Evolutionary conservation across 371 early-diverging fungal species (phyloP).

Genomic region (Nematocida sp.): DNA sequence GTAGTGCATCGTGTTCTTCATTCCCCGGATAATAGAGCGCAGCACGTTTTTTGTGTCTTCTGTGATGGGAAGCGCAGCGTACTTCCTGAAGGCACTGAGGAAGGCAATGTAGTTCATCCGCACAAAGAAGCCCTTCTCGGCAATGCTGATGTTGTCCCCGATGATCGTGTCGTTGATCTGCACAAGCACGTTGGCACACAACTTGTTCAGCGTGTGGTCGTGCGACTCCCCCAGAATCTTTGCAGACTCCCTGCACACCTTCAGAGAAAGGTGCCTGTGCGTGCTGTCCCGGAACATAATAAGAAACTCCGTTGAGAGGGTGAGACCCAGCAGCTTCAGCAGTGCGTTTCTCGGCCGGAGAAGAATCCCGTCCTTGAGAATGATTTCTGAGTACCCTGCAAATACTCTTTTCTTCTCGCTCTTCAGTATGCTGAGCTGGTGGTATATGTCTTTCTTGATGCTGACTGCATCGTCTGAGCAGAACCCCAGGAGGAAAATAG

Average conservation of each 20-base stretch:
- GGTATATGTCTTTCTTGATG: slow-evolving; percentile 51
- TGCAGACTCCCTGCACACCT: slow-evolving; percentile 43
- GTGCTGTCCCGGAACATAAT: slow-evolving; percentile 48
- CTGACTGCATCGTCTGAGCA: slow-evolving; percentile 48
- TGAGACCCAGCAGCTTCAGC: slow-evolving; percentile 39
- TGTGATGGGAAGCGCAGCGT: slow-evolving; percentile 11
- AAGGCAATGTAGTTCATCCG: slow-evolving; percentile 43
- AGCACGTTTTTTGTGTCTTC: slow-evolving; percentile 51
- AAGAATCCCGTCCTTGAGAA: slow-evolving; percentile 47
- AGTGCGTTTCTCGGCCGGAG: slow-evolving; percentile 45
- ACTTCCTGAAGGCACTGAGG: slow-evolving; percentile 23
- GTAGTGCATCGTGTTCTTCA: slow-evolving; percentile 55
- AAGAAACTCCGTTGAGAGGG: slow-evolving; percentile 47
- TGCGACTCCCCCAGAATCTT: slow-evolving; percentile 25
- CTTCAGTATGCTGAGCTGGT: slow-evolving; percentile 46
- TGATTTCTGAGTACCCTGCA: slow-evolving; percentile 44
- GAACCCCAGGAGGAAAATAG: slow-evolving; percentile 46
- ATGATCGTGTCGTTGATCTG: slow-evolving; percentile 52
- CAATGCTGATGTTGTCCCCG: slow-evolving; percentile 46
- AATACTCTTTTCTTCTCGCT: slow-evolving; percentile 44
- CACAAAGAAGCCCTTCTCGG: slow-evolving; percentile 48
- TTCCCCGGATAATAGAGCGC: slow-evolving; percentile 43
- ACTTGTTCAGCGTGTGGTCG: slow-evolving; percentile 49
- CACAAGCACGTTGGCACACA: slow-evolving; percentile 50
- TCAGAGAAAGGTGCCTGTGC: slow-evolving; percentile 45